Evolutionary conservation across 148 eudicot species (phyloP).

Genomic region (Silene latifolia): DNA sequence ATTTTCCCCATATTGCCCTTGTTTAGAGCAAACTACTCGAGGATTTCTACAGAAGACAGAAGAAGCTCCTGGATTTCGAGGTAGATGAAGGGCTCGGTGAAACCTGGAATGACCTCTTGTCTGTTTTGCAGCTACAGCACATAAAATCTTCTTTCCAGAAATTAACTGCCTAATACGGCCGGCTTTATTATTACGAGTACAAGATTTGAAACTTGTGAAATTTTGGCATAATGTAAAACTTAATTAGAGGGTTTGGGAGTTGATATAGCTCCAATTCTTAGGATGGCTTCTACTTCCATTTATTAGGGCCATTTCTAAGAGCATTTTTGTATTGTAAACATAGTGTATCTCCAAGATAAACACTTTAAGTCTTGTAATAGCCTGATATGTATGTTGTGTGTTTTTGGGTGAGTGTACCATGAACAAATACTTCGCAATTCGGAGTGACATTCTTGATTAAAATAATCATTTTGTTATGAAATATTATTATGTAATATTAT

Average conservation of each 20-base stretch:
- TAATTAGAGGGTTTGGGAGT: constrained; percentile 18
- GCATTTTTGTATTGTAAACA: constrained; percentile 25
- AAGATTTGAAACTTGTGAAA: constrained; percentile 3
- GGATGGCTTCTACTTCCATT: constrained; percentile 11
- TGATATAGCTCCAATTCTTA: constrained; percentile 5
- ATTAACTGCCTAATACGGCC: constrained; percentile 49
- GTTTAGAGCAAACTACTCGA: constrained; percentile 70
- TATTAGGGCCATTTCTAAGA: constrained; percentile 18
- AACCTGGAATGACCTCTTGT: constrained; percentile 78
- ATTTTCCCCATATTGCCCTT: not conserved
- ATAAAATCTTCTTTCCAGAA: constrained; percentile 53
- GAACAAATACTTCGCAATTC: not conserved
- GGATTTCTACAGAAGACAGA: constrained; percentile 74
- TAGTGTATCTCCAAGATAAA: constrained; percentile 3
- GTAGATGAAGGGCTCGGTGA: constrained; percentile 73
- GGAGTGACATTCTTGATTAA: too few relatives aligned
- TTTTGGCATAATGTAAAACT: constrained; percentile 21
- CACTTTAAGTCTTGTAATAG: not conserved
- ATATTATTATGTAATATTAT: too few relatives aligned
- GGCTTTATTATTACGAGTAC: not conserved
- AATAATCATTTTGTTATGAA: too few relatives aligned
- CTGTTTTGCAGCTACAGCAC: constrained; percentile 81
- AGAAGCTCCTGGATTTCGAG: constrained; percentile 70
- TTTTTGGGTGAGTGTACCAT: not conserved
- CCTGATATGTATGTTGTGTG: too few relatives aligned